Base-by-base conservation (phyloP, 192 early-diverging fungal genomes). In the Coemansia sp. region DNA sequence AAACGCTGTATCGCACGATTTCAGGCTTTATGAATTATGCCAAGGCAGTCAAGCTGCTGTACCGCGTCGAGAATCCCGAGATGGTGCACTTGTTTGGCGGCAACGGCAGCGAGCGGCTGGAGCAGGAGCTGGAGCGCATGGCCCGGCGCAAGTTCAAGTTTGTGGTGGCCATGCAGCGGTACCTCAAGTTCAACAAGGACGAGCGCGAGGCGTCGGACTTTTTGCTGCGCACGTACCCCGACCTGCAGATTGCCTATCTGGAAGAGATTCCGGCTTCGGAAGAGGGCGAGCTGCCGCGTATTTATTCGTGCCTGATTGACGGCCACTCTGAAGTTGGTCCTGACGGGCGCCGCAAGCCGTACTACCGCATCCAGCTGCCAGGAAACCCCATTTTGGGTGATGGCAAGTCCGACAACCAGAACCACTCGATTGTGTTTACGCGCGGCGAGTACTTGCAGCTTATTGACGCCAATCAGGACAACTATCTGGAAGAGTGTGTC, bases 361-460 rank as follows among this genome's bases (percentile, higher is more conserved):
- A 82, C 58, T 90, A 86, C 60, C 81, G 88, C 20, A 83, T 92
- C 16, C 81, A 86, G 46, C 71, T 92, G 9, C 90, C 90, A 2
- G 90, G 90, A 8, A 87, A 89, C 64, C 89, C 92, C 4, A 91
- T 93, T 57, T 71, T 93, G n/a, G 92, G 92, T 18, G 90, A 93
- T 64, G 92, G 92, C 40, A 93, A 93, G 76, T 88, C 89, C 0
- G 90, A 91, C 69, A 93, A 93, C 66, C 92, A 92, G 76, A 92
- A 90, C 69, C 90, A 91, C 58, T 81, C 88, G 15, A 82, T 93
- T 39, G 83, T 91, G 31, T 93, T 89, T 49, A 83, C 84, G 38
- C 90, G 92, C 38, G 92, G 92, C 34, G 92, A 93, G 78, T 92
- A 90, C 45, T 28, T 93, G 34, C 89, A 93, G 64, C 69, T 92